Base-by-base conservation (phyloP, 257 asterid genomes). In the Linderniella brevidens region DNA sequence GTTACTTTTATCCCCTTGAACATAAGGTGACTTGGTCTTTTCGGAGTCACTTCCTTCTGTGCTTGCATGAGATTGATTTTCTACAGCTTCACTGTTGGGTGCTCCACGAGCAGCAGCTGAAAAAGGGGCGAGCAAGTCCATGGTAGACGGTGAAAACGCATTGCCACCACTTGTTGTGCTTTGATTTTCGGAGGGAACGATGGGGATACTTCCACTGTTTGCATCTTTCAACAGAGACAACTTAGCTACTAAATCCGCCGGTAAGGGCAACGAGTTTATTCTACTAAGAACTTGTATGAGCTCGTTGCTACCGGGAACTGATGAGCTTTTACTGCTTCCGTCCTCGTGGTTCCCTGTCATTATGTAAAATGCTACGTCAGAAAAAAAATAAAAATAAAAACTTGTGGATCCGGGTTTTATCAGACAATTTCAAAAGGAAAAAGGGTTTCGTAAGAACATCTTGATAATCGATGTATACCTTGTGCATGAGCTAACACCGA, bases 111-210 rank as follows among this genome's bases (percentile, higher is more conserved):
- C 52, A 56, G 68, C 52, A 41, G 77, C 69, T 32, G 93, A 77
- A 46, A 84, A 79, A 63, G 52, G 76, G 19, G 78, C 82, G 37
- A 84, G 81, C 63, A 84, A 74, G 70, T 80, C 70, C 87, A 18
- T 73, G 42, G 95, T 80, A 35, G 93, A 73, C 36, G 72, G 79
- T 14, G 70, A 65, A 52, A 76, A 44, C 50, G 69, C 56, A 17
- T 61, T 64, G 15, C 48, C 77, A 50, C 48, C 77, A 50, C 59
- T 63, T 45, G 37, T 50, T 53, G 35, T 59, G 58, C 68, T 52
- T 42, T 48, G 78, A 38, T 58, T 70, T 65, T 57, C 70, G 17
- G 82, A 58, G 41, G 69, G 54, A 15, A 48, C 8, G 41, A 60
- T 70, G 51, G 54, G 62, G 10, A 65, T 55, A 39, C 41, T 55